Conservation (phyloP, 495 filamentous ascomycete genomes). For the Clohesyomyces aquaticus region DNA sequence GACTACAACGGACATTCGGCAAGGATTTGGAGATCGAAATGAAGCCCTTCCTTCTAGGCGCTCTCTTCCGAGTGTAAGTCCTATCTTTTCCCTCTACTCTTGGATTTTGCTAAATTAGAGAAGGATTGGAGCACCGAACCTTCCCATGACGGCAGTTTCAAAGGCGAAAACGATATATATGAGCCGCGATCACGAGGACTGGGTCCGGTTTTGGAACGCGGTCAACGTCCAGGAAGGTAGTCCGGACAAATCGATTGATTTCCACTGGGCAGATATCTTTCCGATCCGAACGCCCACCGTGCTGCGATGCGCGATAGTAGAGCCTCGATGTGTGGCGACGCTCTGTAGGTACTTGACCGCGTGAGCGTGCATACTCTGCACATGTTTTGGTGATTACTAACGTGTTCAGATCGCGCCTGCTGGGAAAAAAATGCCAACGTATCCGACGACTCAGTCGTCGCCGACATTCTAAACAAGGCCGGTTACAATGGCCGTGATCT, state of each 20-base stretch:
- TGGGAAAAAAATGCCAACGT: slow-evolving; percentile 34
- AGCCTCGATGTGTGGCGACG: slow-evolving; percentile 8
- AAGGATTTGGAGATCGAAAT: slow-evolving; percentile 28
- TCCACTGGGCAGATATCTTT: slow-evolving; percentile 37
- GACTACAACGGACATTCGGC: slow-evolving; percentile 31
- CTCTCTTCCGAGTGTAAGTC: slow-evolving; percentile 35
- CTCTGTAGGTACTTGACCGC: slow-evolving; percentile 21
- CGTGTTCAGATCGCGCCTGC: slow-evolving; percentile 27
- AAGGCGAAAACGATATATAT: slow-evolving; percentile 16
- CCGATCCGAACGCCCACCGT: slow-evolving; percentile 35
- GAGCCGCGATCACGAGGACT: slow-evolving; percentile 33
- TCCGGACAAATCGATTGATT: slow-evolving; percentile 29
- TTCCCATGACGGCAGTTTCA: slow-evolving; percentile 32
- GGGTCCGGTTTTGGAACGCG: slow-evolving; percentile 33
- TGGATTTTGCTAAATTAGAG: too few species aligned
- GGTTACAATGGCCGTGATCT: slow-evolving; percentile 29
- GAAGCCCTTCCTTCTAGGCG: slow-evolving; percentile 38
- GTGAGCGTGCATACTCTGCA: too few species aligned
- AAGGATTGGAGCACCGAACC: slow-evolving; percentile 38
- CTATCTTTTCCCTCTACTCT: too few species aligned
- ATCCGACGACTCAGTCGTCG: slow-evolving; percentile 18
- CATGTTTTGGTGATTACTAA: too few species aligned
- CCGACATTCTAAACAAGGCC: slow-evolving; percentile 19
- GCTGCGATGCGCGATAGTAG: slow-evolving; percentile 23
- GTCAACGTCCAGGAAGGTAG: slow-evolving; percentile 33